Percentiles rank a stretch among this genome's conserved stretches.
Evolutionary conservation across 2,329 filamentous ascomycete species (phyloP).

Genomic region (Diaporthe destruens): DNA sequence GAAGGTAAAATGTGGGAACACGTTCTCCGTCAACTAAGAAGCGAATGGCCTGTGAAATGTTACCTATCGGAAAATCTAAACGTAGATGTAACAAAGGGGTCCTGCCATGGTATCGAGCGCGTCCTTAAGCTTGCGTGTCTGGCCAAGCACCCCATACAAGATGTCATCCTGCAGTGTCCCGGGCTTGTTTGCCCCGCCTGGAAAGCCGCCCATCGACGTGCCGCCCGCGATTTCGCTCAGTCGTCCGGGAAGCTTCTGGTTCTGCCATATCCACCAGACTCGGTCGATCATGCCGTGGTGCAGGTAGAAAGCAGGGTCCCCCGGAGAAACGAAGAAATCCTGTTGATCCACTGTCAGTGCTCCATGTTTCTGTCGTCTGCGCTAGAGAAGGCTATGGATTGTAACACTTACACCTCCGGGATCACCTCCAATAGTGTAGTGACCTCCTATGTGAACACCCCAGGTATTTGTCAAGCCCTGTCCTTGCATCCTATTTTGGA

Average conservation of each 20-base stretch:
- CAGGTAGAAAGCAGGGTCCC: slow-evolving; percentile 52
- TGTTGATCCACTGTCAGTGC: neutral
- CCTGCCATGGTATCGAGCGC: slow-evolving; percentile 18
- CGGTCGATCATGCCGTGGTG: slow-evolving; percentile 51
- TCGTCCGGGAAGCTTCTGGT: slow-evolving; percentile 14
- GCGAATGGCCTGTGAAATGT: no score
- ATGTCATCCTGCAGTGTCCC: slow-evolving; percentile 22
- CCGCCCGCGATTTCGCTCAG: slow-evolving; percentile 14
- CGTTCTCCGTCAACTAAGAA: no score
- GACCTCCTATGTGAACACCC: slow-evolving; percentile 11
- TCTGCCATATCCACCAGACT: slow-evolving; percentile 54
- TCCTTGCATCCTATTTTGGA: slow-evolving; percentile 26
- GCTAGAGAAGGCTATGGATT: no score
- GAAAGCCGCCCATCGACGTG: slow-evolving; percentile 17
- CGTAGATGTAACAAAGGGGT: slow-evolving; percentile 15
- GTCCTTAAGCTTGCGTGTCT: neutral
- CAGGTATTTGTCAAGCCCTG: neutral
- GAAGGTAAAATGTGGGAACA: no score
- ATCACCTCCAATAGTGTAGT: slow-evolving; percentile 21
- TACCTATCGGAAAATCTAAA: neutral
- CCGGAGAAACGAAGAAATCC: slow-evolving; percentile 50
- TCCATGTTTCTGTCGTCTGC: neutral
- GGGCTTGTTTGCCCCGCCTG: neutral
- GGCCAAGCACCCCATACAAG: slow-evolving; percentile 1
- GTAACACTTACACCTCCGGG: slow-evolving; percentile 13